Conservation (phyloP, 2,329 filamentous ascomycete species). For the Stagonosporopsis rhizophila region DNA sequence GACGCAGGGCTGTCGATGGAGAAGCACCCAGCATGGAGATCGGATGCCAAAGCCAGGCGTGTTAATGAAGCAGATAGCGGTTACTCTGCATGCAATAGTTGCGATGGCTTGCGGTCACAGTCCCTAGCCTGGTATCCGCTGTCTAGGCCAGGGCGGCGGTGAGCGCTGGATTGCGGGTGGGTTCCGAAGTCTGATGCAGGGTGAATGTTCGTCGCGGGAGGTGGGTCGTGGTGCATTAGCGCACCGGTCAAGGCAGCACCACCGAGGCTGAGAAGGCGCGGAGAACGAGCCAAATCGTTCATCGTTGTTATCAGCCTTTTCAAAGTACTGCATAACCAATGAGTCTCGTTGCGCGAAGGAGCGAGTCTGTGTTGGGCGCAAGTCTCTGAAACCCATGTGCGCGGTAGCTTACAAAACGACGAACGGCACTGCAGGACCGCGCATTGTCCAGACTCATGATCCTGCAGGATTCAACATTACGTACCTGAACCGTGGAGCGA, state of each 20-base stretch:
- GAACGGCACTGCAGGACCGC: no score
- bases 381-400: not conserved
- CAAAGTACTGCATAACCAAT: no score
- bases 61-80: not conserved
- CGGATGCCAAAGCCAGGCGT: slow-evolving; percentile 1
- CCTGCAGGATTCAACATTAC: no score
- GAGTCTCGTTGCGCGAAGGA: not conserved
- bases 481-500: no score
- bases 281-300: not conserved
- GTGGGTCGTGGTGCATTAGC: slow-evolving; percentile 8
- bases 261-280: slow-evolving; percentile 2
- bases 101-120: not conserved
- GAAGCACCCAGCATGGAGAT: slow-evolving; percentile 1
- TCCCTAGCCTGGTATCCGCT: not conserved
- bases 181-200: slow-evolving; percentile 7
- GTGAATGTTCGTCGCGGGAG: slow-evolving; percentile 8
- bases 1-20: not conserved
- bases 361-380: not conserved
- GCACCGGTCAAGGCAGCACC: slow-evolving; percentile 7
- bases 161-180: slow-evolving; percentile 1
- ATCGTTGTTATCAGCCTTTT: not conserved
- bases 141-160: not conserved
- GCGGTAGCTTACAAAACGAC: no score
- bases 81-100: not conserved
- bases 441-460: no score